These are phyloP conservation scores for Globisporangium irregulare DNA, from an alignment of 352 stramenopile genomes.

Conservation along the genomic window DNA sequence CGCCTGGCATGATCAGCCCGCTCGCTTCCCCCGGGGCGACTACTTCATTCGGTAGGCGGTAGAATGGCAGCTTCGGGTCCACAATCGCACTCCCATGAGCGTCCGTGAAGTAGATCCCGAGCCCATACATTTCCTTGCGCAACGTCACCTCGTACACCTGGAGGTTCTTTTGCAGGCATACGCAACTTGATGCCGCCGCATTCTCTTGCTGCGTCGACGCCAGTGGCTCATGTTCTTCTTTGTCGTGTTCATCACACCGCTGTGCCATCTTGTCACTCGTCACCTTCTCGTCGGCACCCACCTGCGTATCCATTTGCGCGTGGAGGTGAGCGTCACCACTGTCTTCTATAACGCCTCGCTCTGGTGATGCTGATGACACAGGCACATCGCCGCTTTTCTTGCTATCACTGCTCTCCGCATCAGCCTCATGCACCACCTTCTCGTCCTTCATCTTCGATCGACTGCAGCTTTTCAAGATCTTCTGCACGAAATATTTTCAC, in stretches of 20 bases:
- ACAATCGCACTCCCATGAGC: constrained; percentile 44
- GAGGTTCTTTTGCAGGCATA: background rate
- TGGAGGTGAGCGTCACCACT: too few relatives aligned
- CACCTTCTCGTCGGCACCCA: background rate
- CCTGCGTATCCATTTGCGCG: background rate
- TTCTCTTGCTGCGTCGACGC: too few relatives aligned
- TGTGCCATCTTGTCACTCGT: background rate
- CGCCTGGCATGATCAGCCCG: constrained; percentile 38
- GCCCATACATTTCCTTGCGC: constrained; percentile 53
- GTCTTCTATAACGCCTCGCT: background rate
- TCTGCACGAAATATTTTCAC: background rate
- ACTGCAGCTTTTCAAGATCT: constrained; percentile 10
- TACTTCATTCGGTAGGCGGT: constrained; percentile 50
- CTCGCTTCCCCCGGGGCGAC: constrained; percentile 59
- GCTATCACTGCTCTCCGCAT: background rate
- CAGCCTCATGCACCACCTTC: background rate
- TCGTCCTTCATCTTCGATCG: background rate
- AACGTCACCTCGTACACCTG: constrained; percentile 44
- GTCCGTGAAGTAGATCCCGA: constrained; percentile 70
- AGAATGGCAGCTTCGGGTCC: constrained; percentile 61
- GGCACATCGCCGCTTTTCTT: background rate
- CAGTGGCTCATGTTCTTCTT: background rate
- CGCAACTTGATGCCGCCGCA: too few relatives aligned
- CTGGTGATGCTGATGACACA: background rate
- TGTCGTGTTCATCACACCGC: background rate